Evolutionary conservation across 2,329 filamentous ascomycete species (phyloP).

Genomic region (Xylaria sp.): DNA sequence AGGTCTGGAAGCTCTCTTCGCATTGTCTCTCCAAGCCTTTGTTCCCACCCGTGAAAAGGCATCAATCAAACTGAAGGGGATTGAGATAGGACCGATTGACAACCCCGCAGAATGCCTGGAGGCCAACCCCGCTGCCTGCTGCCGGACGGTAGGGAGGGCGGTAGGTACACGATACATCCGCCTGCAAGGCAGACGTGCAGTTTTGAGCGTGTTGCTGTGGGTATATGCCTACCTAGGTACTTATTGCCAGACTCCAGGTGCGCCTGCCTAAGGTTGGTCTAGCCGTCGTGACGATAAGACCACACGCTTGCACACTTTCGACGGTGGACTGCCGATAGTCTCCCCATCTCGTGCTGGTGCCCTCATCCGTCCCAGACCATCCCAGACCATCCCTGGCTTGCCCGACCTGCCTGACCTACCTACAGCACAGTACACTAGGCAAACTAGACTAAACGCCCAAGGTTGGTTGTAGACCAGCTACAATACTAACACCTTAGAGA

Average conservation of each 20-base stretch:
- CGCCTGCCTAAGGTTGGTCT: too few species aligned
- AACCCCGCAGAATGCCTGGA: conserved; percentile 21
- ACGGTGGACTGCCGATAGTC: background rate
- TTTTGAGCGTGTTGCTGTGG: too few species aligned
- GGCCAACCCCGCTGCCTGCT: conserved; percentile 11
- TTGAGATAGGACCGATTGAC: conserved; percentile 12
- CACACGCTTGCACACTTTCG: conserved; percentile 1
- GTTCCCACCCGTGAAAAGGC: background rate
- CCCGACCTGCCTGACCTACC: background rate
- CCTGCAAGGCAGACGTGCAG: too few species aligned
- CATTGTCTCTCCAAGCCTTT: background rate
- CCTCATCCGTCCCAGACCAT: too few species aligned
- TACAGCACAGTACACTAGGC: background rate
- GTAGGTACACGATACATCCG: conserved; percentile 1
- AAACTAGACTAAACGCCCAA: background rate
- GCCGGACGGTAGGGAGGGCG: background rate
- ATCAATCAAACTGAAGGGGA: conserved; percentile 6
- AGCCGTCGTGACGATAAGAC: conserved; percentile 12
- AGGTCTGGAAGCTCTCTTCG: too few species aligned
- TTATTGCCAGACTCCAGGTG: too few species aligned
- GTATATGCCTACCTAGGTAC: too few species aligned
- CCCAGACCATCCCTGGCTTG: background rate
- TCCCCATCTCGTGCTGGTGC: background rate
- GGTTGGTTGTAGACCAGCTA: conserved; percentile 9
- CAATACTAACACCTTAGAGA: too few species aligned